Evolutionary conservation across 352 stramenopile genomes (phyloP).

Genomic region (Globisporangium acanthophoron): DNA sequence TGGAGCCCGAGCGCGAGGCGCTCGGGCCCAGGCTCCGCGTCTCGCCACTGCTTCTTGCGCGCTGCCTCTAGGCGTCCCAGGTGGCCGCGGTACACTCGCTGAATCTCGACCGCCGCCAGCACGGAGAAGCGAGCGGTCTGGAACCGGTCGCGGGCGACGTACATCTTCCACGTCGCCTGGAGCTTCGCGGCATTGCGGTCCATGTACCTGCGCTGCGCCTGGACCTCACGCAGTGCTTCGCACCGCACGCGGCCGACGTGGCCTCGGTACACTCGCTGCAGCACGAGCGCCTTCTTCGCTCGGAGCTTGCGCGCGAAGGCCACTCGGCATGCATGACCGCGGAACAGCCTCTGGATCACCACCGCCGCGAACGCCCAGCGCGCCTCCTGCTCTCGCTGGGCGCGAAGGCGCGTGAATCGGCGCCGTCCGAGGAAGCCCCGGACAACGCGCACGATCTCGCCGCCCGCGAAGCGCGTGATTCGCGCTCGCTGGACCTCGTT

Average conservation of each 20-base stretch:
- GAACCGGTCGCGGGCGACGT: conserved; percentile 62
- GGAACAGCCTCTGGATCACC: conserved; percentile 58
- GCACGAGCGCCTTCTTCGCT: conserved; percentile 31
- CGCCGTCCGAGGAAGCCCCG: conserved; percentile 54
- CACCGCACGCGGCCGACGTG: conserved; percentile 43
- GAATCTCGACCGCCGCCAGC: conserved; percentile 85
- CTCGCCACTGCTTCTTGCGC: conserved; percentile 83
- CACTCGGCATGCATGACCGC: conserved; percentile 56
- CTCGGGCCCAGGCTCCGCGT: conserved; percentile 82
- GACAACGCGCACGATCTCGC: conserved; percentile 58
- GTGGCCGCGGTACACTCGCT: conserved; percentile 87
- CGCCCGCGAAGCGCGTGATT: conserved; percentile 43
- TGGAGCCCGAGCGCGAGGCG: conserved; percentile 85
- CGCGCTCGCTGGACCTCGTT: conserved; percentile 29
- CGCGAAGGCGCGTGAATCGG: conserved; percentile 28
- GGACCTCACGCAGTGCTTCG: conserved; percentile 30
- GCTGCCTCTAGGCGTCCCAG: conserved; percentile 59
- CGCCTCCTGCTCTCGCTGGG: conserved; percentile 13
- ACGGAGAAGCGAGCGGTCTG: conserved; percentile 52
- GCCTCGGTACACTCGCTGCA: conserved; percentile 77
- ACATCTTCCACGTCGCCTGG: conserved; percentile 89
- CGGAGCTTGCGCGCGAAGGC: conserved; percentile 37
- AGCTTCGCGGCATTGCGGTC: conserved; percentile 68
- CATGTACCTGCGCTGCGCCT: conserved; percentile 34
- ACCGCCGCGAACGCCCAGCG: conserved; percentile 27